Evolutionary conservation across 169 alveolate species (phyloP), one percentile per base, ranked within the genome.

Genomic region (Plasmodium yoelii): DNA sequence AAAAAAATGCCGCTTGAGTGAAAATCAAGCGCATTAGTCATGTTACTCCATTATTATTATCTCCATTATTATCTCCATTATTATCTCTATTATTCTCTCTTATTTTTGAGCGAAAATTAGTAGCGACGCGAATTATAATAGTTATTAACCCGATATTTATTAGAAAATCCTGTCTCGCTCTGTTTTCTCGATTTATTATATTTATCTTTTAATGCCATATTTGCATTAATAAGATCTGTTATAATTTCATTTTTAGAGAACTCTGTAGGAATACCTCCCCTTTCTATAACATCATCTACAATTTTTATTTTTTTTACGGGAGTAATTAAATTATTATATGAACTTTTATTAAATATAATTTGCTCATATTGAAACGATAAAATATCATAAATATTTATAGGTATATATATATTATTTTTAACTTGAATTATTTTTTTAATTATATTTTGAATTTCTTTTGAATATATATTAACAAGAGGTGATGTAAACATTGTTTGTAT

Each of bases 231-330:
- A n/a, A 77, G 77, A 46, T 77, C 80, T 64, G 63, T 77, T 34
- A 64, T 44, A 56, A 77, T 77, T 1, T 47, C 77, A 4, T 57
- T 77, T 46, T 77, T 77, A 0, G 88, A 61, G 47, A 64, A 77
- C 46, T 65, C 74, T 24, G 74, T 53, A n/a, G 88, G 88, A 2
- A 63, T 53, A 15, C 88, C 88, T 22, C 88, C 88, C 15, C 88
- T 65, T 64, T 77, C 88, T 19, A 77, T 63, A 34, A 69, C 57
- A 47, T 61, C 53, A 12, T 57, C 72, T 9, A 64, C 46, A 26
- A 77, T 53, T 77, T 77, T 49, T 15, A 77, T 68, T 68, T 77
- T 77, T 68, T 77, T 77, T 24, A 77, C 88, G 9, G 88, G 88
- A 4, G 88, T 26, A 49, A 42, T 44, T 56, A 77, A 77, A 56